Evolutionary conservation across 2,329 filamentous ascomycete species (phyloP), one percentile per base, ranked within the genome.

Genomic region (Cladosporium sp.): DNA sequence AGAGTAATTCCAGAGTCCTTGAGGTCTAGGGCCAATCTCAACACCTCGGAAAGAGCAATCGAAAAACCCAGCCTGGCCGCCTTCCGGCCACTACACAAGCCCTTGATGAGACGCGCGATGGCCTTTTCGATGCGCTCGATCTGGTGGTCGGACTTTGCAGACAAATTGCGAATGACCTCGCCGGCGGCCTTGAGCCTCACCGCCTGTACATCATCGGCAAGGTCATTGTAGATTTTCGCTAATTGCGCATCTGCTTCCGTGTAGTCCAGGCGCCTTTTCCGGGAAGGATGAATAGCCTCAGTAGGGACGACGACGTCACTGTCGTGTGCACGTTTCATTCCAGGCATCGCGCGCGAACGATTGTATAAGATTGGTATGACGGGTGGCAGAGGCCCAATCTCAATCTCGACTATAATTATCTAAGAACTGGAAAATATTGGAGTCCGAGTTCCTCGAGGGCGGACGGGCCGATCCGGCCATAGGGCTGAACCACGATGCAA

Each of bases 31-130:
- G 93, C 79, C 73, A 94, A 87, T 5, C 86, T 84, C 53, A 97
- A 76, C 10, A 96, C 81, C 78, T 97, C 93, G 0, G 93, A 90
- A 70, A 98, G 81, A 0, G 94, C 94, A 64, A 97, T 84, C 63
- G 92, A 96, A 77, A 96, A 97, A 3, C 95, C 95, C 60, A 95
- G 81, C 29, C 95, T 86, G 21, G 94, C 92, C 14, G 91, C 92
- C 80, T 97, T 97, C 65, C 92, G 89, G 64, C 92, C 90, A 76
- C 93, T 97, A 67, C 93, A 93, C 21, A 98, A 87, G 49, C 95
- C 95, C 64, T 91, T 88, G 76, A 97, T 92, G 44, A 99, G 82
- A 61, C 81, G 76, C 31, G 75, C 76, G 23, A 82, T 68, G 5
- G 77, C 77, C 29, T 75, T 74, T 56, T 81, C 76, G 23, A 82